Conservation (phyloP, 805 yeast species). For the Kodamaea neixiangensis region DNA sequence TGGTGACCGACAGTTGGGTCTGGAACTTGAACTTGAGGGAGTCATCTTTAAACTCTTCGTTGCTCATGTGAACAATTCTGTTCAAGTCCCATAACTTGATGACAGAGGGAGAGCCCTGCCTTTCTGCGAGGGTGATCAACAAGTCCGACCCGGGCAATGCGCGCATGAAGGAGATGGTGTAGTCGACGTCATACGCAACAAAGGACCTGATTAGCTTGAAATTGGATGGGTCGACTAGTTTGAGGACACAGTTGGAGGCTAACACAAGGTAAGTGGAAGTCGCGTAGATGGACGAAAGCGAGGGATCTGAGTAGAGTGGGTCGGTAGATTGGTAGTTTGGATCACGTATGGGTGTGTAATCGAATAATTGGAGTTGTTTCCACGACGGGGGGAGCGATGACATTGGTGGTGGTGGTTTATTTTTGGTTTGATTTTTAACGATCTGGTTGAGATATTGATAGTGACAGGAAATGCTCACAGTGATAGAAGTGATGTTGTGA, state of each 20-base stretch:
- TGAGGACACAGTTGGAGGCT: slow-evolving; percentile 56
- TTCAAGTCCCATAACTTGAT: slow-evolving; percentile 75
- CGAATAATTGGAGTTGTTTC: slow-evolving; percentile 71
- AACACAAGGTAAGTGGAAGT: slow-evolving; percentile 58
- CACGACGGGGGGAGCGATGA: slow-evolving; percentile 4
- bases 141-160: slow-evolving; percentile 50
- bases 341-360: slow-evolving; percentile 78
- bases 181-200: slow-evolving; percentile 64
- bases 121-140: slow-evolving; percentile 73
- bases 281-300: slow-evolving; percentile 51
- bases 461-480: neutral
- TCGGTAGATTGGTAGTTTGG: slow-evolving; percentile 65
- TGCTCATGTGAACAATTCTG: slow-evolving; percentile 39
- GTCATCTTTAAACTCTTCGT: slow-evolving; percentile 24
- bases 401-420: neutral
- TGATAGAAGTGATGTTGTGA: too few relatives aligned
- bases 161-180: slow-evolving; percentile 60
- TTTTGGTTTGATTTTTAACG: neutral
- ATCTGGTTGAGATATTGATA: too few relatives aligned
- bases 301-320: slow-evolving; percentile 77
- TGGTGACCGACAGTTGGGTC: slow-evolving; percentile 61
- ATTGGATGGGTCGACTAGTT: slow-evolving; percentile 51
- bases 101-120: slow-evolving; percentile 66
- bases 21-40: slow-evolving; percentile 45
- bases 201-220: slow-evolving; percentile 53